These are phyloP conservation scores for Tetratostichococcus sp. DNA, from an alignment of 139 green algal genomes.

Conservation along the genomic window DNA sequence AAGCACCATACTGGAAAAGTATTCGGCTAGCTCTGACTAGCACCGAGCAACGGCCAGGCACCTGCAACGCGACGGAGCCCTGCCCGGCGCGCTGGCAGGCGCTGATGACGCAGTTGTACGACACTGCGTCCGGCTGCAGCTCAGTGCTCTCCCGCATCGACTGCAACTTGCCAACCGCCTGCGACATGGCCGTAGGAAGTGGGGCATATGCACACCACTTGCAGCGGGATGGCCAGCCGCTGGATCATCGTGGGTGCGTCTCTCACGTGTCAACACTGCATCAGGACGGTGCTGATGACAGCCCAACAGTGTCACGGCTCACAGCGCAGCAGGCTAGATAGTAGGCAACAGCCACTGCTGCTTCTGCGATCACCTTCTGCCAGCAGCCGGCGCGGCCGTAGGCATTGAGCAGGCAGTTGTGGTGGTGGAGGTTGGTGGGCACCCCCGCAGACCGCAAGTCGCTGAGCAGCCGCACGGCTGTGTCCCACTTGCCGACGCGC, in stretches of 20 bases:
- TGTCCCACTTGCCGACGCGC: neutral
- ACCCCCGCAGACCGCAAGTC: neutral
- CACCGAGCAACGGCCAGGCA: too few relatives aligned
- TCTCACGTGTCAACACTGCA: too few relatives aligned
- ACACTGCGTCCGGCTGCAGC: neutral
- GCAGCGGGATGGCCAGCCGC: too few relatives aligned
- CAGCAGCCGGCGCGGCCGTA: neutral
- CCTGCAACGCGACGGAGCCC: slow-evolving; percentile 20
- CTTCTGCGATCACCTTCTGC: neutral
- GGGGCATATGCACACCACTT: too few relatives aligned
- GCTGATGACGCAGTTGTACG: slow-evolving; percentile 10
- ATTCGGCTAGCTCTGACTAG: too few relatives aligned
- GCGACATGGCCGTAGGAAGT: too few relatives aligned
- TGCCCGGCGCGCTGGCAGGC: slow-evolving; percentile 17
- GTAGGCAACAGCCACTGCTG: too few relatives aligned
- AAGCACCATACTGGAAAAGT: too few relatives aligned
- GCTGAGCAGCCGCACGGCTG: neutral
- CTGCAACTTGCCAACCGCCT: slow-evolving; percentile 4
- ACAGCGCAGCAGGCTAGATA: too few relatives aligned
- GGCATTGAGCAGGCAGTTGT: neutral
- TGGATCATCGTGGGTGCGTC: too few relatives aligned
- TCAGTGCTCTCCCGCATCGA: neutral
- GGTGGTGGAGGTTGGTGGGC: neutral
- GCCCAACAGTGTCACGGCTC: too few relatives aligned
- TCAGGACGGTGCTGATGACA: too few relatives aligned